A percentile compares a stretch with the other conserved stretches of the same genome.
phyloP scores from a whole-genome alignment of 345 rosid species.

The Abelmoschus esculentus region DNA sequence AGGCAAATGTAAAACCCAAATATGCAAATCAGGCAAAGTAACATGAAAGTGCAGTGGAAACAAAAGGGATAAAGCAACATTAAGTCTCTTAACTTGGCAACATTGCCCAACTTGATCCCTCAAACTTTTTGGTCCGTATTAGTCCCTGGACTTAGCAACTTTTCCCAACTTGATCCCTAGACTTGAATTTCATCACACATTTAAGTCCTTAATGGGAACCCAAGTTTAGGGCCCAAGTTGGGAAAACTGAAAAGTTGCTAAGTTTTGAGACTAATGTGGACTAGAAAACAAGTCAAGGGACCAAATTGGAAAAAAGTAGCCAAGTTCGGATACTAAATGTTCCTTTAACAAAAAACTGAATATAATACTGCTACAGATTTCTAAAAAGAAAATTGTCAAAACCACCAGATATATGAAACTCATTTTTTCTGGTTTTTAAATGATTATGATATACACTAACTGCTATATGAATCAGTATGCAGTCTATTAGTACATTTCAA shows the following conservation, averaged over 20 bases:
- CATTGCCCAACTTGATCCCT: too few species aligned
- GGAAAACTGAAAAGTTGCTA: too few species aligned
- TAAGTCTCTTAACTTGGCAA: too few species aligned
- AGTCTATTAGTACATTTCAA: background rate
- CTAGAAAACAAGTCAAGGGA: too few species aligned
- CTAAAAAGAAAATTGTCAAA: background rate
- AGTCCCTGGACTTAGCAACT: too few species aligned
- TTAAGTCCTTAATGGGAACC: too few species aligned
- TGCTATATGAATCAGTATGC: background rate
- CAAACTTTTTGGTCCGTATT: too few species aligned
- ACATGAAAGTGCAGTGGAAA: background rate
- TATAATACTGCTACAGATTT: slow-evolving; percentile 1
- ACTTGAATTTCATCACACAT: too few species aligned
- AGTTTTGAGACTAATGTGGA: too few species aligned
- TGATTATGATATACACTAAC: background rate
- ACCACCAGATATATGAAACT: background rate
- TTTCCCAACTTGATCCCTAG: too few species aligned
- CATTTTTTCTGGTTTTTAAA: background rate
- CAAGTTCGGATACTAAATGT: background rate
- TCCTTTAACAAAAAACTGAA: background rate
- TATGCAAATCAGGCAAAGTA: background rate
- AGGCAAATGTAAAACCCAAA: slow-evolving; percentile 46
- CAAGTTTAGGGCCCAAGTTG: too few species aligned
- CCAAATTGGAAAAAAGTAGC: too few species aligned
- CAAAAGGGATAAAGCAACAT: background rate